Base-by-base conservation (phyloP, 2,329 filamentous ascomycete species). In the Biscogniauxia sp. region DNA sequence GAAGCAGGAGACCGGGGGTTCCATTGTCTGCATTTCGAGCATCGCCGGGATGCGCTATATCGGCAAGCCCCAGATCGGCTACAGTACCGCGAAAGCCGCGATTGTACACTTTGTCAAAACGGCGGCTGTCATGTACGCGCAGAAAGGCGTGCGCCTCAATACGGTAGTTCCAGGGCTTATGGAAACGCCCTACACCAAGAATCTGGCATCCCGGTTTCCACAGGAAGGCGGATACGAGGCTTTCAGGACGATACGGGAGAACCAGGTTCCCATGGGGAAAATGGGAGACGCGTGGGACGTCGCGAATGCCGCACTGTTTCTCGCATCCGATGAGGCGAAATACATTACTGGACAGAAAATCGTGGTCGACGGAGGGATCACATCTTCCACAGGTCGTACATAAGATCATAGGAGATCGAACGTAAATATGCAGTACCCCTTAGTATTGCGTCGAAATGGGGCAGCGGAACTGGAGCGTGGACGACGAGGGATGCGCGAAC, bases 211-310 rank as follows among this genome's bases (percentile, higher is more conserved):
- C 23, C 74, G 81, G 55, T 84, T 72, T 75, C 81, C 64, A 70
- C 75, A 45, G n/a, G 56, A 61, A 0, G 80, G 76, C 0, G 77
- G 79, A 23, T 78, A 82, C 55, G 80, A 80, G 32, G 80, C 77
- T 53, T 85, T 84, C 62, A 74, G 79, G 56, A 75, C 75, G 60
- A 79, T 80, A 63, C 79, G 85, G 61, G 78, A 85, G 56, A 72
- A 72, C 6, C 84, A 87, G 66, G 83, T 87, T 1, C 86, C 85
- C 0, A 82, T 83, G 76, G 84, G 84, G 0, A 75, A 73, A 37
- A 86, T 88, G 79, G 85, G 85, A 0, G 80, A 83, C 68, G 81
- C 84, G 0, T 84, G 82, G 75, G 86, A 88, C 70, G 82, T 88
- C 5, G 82, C 84, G 0, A 79, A 84, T 69, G 78, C 83, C 1